Conservation (phyloP, 345 rosid genomes). For the Bruguiera gymnorhiza region DNA sequence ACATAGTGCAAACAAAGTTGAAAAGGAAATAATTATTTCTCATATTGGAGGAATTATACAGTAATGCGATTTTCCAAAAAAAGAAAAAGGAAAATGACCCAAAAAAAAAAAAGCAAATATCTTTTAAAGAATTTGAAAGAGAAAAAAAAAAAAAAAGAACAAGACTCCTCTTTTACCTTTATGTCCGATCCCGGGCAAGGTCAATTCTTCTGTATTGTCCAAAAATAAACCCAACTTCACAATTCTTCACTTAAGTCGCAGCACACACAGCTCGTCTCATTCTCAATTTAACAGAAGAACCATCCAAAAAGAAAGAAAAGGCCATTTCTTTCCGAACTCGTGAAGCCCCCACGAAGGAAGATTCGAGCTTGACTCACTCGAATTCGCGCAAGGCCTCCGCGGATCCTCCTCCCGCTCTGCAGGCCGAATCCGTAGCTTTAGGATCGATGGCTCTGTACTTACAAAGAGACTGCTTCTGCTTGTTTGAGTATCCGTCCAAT, state of each 20-base stretch:
- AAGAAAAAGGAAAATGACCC: not conserved
- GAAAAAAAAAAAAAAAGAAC: not conserved
- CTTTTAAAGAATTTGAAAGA: not conserved
- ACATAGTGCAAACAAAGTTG: not conserved
- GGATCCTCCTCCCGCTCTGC: no score
- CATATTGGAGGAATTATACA: no score
- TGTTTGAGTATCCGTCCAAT: no score
- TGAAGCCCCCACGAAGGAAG: not conserved
- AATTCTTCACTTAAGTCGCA: not conserved
- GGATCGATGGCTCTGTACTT: no score
- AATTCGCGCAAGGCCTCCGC: not conserved
- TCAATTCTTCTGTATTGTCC: not conserved
- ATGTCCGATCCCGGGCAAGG: not conserved
- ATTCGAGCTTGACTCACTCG: not conserved
- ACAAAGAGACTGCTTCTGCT: no score
- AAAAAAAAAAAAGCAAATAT: not conserved
- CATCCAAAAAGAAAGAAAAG: not conserved
- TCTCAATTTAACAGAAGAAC: no score
- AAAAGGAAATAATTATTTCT: no score
- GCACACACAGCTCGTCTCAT: not conserved
- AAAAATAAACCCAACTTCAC: conserved; percentile 7
- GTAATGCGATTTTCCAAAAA: no score
- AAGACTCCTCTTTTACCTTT: not conserved
- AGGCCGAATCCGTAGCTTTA: no score
- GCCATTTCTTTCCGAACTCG: not conserved